Conservation (phyloP, 306 rosid genomes). For the Citrullus amarus region DNA sequence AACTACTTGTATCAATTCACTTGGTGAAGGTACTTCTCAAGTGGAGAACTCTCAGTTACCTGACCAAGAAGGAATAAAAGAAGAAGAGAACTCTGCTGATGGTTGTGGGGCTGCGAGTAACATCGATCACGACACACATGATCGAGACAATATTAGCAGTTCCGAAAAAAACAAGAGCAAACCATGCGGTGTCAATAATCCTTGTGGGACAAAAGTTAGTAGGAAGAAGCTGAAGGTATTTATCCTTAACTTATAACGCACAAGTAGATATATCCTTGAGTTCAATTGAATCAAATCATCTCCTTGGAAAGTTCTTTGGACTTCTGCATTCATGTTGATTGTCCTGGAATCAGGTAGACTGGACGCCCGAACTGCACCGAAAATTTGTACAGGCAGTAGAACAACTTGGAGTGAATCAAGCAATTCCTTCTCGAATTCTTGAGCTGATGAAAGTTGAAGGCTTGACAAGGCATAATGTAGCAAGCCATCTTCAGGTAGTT, state of each 20-base stretch:
- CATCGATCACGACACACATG: conserved; percentile 18
- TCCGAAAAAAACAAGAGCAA: conserved; percentile 25
- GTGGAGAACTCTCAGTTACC: conserved; percentile 20
- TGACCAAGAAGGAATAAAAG: conserved; percentile 21
- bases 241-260: neutral
- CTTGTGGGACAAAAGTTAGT: conserved; percentile 33
- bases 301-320: neutral
- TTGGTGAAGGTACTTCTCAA: conserved; percentile 29
- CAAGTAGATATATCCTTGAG: neutral
- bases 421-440: conserved; percentile 95
- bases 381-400: conserved; percentile 90
- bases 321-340: neutral
- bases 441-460: conserved; percentile 89
- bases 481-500: conserved; percentile 91
- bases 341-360: conserved; percentile 64
- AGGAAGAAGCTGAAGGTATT: conserved; percentile 79
- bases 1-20: conserved; percentile 37
- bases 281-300: neutral
- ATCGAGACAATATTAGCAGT: conserved; percentile 18
- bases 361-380: conserved; percentile 84
- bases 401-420: conserved; percentile 88
- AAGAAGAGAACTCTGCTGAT: conserved; percentile 41
- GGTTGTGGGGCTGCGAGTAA: conserved; percentile 27
- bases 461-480: conserved; percentile 93
- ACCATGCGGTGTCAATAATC: conserved; percentile 22